Conservation (phyloP, 2,329 filamentous ascomycete genomes). For the Microcyclosporella mali region DNA sequence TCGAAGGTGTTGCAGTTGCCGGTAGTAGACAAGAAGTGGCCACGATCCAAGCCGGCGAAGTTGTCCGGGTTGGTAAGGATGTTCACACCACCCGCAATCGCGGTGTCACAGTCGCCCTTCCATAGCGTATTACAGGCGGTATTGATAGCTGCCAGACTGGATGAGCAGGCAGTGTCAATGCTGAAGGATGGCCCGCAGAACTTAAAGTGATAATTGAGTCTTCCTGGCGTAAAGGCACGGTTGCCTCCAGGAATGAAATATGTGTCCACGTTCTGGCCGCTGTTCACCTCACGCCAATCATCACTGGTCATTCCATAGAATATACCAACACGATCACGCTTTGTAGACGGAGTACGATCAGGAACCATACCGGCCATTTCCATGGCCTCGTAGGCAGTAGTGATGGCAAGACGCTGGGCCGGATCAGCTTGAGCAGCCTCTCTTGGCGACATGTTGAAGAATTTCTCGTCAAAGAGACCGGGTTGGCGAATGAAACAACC, state of each 20-base stretch:
- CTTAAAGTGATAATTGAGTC: constrained; percentile 9
- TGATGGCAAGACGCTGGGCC: constrained; percentile 19
- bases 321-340: constrained; percentile 26
- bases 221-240: constrained; percentile 7
- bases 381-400: constrained; percentile 26
- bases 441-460: constrained; percentile 36
- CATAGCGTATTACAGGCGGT: constrained; percentile 5
- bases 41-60: constrained; percentile 12
- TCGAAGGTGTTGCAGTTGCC: constrained; percentile 28
- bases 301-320: constrained; percentile 26
- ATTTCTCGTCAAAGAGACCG: constrained; percentile 34
- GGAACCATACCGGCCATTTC: constrained; percentile 24
- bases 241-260: constrained; percentile 8
- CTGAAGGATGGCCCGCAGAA: constrained; percentile 8
- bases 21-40: constrained; percentile 13
- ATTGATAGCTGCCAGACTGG: constrained; percentile 5
- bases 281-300: constrained; percentile 23
- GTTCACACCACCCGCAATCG: constrained; percentile 10
- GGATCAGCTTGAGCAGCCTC: constrained; percentile 24
- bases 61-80: constrained; percentile 11
- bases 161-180: constrained; percentile 11
- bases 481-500: constrained; percentile 36
- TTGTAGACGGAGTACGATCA: constrained; percentile 26
- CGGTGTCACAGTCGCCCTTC: constrained; percentile 8
- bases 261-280: constrained; percentile 14